Conservation (phyloP, 345 rosid genomes). For the Barbarea vulgaris region DNA sequence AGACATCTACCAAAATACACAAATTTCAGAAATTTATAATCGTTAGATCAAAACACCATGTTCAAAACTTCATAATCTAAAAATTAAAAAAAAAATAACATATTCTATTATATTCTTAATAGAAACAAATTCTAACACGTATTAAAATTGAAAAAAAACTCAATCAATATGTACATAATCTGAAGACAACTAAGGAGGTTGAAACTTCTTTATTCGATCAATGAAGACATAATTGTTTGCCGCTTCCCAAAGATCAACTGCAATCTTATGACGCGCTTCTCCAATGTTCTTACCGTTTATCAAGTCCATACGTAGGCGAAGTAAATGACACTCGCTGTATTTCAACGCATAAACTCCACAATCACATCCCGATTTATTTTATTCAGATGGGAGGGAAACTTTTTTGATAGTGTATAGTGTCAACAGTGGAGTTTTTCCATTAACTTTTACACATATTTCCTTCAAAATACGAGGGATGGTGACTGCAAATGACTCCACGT, state of each 20-base stretch:
- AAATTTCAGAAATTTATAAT: too few relatives aligned
- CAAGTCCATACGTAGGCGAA: background rate
- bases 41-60: too few relatives aligned
- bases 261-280: background rate
- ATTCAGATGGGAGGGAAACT: rapidly evolving
- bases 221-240: background rate
- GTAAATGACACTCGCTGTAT: background rate
- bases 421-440: background rate
- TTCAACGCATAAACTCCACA: background rate
- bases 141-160: too few relatives aligned
- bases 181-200: too few relatives aligned
- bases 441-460: too few relatives aligned
- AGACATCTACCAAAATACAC: too few relatives aligned
- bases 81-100: too few relatives aligned
- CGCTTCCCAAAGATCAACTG: background rate
- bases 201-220: background rate
- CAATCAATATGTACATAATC: too few relatives aligned
- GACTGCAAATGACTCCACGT: background rate
- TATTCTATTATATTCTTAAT: too few relatives aligned
- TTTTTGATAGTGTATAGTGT: background rate
- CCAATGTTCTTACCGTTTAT: background rate
- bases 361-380: background rate
- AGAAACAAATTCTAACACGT: too few relatives aligned
- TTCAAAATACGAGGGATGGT: background rate
- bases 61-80: too few relatives aligned